Conservation (phyloP, 2,329 filamentous ascomycete genomes). For the Aspergillus cejpii region DNA sequence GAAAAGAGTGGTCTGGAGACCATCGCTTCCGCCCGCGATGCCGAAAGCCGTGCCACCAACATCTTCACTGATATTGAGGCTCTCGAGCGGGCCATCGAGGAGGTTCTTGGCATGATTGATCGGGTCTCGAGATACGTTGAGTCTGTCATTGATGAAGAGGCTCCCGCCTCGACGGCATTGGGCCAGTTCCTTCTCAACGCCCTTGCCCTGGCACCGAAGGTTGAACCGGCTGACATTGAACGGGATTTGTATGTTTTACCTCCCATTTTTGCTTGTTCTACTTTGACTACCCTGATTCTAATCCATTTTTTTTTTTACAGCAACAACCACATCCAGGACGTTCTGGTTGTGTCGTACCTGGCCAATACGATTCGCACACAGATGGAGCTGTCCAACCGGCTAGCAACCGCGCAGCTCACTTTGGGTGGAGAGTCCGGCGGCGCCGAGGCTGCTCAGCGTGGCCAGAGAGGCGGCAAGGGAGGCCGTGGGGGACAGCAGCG, state of each 20-base stretch:
- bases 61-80: slow-evolving; percentile 85
- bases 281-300: slow-evolving; percentile 8
- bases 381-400: slow-evolving; percentile 92
- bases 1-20: slow-evolving; percentile 73
- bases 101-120: slow-evolving; percentile 83
- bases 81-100: slow-evolving; percentile 76
- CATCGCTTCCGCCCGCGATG: slow-evolving; percentile 73
- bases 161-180: slow-evolving; percentile 78
- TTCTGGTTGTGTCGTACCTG: slow-evolving; percentile 94
- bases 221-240: slow-evolving; percentile 83
- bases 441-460: slow-evolving; percentile 32
- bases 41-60: slow-evolving; percentile 64
- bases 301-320: slow-evolving; percentile 31
- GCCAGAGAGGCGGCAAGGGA: slow-evolving; percentile 41
- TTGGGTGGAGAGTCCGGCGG: slow-evolving; percentile 44
- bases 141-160: slow-evolving; percentile 81
- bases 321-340: slow-evolving; percentile 99
- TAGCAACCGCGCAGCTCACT: slow-evolving; percentile 70
- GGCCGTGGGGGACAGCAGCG: slow-evolving; percentile 36
- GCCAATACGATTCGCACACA: slow-evolving; percentile 98
- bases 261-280: too few relatives aligned
- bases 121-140: slow-evolving; percentile 87
- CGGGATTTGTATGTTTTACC: slow-evolving; percentile 66
- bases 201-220: slow-evolving; percentile 88
- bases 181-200: slow-evolving; percentile 95